Evolutionary conservation across 78 protist species (phyloP).

Genomic region (Protostelium mycophagum): DNA sequence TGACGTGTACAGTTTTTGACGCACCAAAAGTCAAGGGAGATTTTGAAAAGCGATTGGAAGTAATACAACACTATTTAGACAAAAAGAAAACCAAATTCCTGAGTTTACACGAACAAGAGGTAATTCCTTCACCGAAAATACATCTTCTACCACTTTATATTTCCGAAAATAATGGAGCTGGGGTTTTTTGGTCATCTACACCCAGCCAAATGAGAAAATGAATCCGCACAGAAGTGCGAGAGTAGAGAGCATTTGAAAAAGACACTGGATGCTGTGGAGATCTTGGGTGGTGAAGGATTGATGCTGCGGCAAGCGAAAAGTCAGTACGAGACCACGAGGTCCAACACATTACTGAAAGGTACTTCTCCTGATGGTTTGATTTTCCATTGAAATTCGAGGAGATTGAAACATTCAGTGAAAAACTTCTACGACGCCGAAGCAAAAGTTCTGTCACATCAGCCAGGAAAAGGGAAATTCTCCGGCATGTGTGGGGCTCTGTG

Average conservation of each 20-base stretch:
- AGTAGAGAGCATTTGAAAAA: not conserved
- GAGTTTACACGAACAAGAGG: not conserved
- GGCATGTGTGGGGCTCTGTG: conserved; percentile 14
- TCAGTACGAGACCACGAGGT: conserved; percentile 5
- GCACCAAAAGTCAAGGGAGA: not conserved
- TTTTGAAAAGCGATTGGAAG: conserved; percentile 23
- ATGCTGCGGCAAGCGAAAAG: conserved; percentile 54
- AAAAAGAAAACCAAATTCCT: not conserved
- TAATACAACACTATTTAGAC: not conserved
- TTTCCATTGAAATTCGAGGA: not conserved
- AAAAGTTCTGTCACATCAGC: not conserved
- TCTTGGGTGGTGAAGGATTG: conserved; percentile 41
- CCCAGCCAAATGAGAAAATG: not conserved
- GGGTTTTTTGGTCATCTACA: too few species aligned
- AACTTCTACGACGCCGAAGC: not conserved
- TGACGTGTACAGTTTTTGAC: conserved; percentile 35
- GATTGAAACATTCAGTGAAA: not conserved
- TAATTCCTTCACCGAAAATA: not conserved
- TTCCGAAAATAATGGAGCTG: too few species aligned
- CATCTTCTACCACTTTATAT: too few species aligned
- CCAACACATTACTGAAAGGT: conserved; percentile 22
- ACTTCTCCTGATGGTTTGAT: conserved; percentile 12
- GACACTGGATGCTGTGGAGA: conserved; percentile 3
- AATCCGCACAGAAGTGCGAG: not conserved
- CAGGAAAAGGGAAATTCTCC: not conserved